Conservation (phyloP, 495 filamentous ascomycete species). For the Antarctomyces pellizariae region DNA sequence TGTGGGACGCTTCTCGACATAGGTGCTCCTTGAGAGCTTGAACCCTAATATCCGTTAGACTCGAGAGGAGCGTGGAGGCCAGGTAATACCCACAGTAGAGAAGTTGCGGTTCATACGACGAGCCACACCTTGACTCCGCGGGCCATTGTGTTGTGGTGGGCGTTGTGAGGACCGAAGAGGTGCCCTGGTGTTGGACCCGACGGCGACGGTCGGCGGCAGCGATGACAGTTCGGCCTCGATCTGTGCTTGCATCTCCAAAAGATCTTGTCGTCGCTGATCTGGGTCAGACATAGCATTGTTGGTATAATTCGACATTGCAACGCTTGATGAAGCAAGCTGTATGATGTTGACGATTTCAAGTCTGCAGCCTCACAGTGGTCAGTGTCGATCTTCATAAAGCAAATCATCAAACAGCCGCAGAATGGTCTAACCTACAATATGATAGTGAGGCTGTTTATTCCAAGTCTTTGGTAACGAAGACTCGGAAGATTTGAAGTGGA, state of each 20-base stretch:
- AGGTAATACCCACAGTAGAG: conserved; percentile 9
- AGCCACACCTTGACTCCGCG: conserved; percentile 9
- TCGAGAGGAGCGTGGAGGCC: conserved; percentile 2
- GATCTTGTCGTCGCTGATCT: conserved; percentile 4
- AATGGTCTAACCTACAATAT: neutral
- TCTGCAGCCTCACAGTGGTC: conserved; percentile 8
- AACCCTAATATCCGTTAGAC: conserved; percentile 11
- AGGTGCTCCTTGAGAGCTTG: conserved; percentile 2
- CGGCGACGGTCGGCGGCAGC: conserved; percentile 2
- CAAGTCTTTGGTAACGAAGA: conserved; percentile 4
- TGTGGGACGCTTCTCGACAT: conserved; percentile 8
- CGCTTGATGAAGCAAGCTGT: conserved; percentile 1
- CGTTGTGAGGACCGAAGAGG: conserved; percentile 7
- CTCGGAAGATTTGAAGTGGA: conserved; percentile 2
- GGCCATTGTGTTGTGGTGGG: conserved; percentile 7
- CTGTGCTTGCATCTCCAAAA: conserved; percentile 4
- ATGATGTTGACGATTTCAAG: conserved; percentile 4
- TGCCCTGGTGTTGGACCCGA: neutral
- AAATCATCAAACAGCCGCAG: conserved; percentile 1
- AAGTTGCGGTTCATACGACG: conserved; percentile 7
- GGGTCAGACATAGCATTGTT: conserved; percentile 3
- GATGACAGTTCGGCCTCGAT: conserved; percentile 9
- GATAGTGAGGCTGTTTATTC: conserved; percentile 3
- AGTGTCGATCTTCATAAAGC: conserved; percentile 3
- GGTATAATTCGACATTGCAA: conserved; percentile 1